Base-by-base conservation (phyloP, 345 rosid species). In the Theobroma cacao region DNA sequence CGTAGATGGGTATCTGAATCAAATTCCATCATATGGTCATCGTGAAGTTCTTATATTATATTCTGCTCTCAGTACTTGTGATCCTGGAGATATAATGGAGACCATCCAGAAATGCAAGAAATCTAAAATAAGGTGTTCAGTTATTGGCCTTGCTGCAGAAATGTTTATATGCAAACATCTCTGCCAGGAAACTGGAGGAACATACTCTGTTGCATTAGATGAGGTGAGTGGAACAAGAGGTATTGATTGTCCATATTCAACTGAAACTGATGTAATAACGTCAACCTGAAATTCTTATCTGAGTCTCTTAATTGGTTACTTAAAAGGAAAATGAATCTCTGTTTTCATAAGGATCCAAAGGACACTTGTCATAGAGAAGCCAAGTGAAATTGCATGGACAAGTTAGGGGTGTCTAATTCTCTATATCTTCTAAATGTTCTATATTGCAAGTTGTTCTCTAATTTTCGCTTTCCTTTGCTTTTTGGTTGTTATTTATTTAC, bases 61-160 rank as follows among this genome's bases (percentile, higher is more conserved):
- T 81, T 94, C 99, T 1, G 92, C 97, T 69, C 87, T 94, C 41
- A 87, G 90, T 71, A 92, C 95, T 33, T 92, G 93, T 85, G 99
- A 95, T 87, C 99, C 97, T 1, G 99, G 99, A 74, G 95, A 94
- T 80, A 92, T 94, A 75, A 88, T 89, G 95, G 90, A 90, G 73
- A 91, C 95, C 33, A 87, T 96, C 78, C 86, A 87, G 84, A 88
- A 84, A 76, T 91, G 98, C 89, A 94, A 92, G 92, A 87, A 86
- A 62, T 89, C 97, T 2, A 94, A 89, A 80, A 77, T 96, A 63
- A 90, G 97, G 76, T 94, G 98, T 82, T 96, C 98, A 1, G 93
- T 94, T 24, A 91, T 96, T 78, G 99, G 98, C 56, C 97, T 96
- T 8, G 88, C 97, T 76, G 97, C 97, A 7, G 99, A 96, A 83